A percentile compares a stretch with the other conserved stretches of the same genome.
Conservation (phyloP, 1,284 basidiomycete genomes). For the Phylloboletellus chloephorus region DNA sequence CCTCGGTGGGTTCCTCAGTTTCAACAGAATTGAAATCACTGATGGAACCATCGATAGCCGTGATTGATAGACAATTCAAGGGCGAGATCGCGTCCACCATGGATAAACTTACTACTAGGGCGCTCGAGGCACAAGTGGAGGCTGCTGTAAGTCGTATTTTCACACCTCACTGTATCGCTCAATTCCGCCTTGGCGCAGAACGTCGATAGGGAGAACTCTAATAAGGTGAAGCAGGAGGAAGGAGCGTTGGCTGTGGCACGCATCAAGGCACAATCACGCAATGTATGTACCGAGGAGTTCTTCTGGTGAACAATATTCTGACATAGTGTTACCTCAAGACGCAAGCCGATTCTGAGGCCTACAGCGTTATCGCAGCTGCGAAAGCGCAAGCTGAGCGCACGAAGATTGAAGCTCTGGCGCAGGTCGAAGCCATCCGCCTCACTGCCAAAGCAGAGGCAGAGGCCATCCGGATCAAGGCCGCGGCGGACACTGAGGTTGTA, state of each 20-base stretch:
- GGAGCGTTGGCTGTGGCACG: constrained; percentile 68
- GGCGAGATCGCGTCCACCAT: constrained; percentile 76
- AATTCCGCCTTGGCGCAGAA: constrained; percentile 40
- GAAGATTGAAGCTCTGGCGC: constrained; percentile 67
- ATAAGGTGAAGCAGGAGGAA: constrained; percentile 78
- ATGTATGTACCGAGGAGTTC: constrained; percentile 35
- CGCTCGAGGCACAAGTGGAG: constrained; percentile 77
- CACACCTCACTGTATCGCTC: background rate
- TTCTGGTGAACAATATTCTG: constrained; percentile 1
- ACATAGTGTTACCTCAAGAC: constrained; percentile 36
- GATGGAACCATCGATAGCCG: constrained; percentile 41
- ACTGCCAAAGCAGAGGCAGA: constrained; percentile 70
- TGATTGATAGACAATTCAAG: constrained; percentile 80
- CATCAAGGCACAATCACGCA: constrained; percentile 64
- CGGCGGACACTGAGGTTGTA: constrained; percentile 53
- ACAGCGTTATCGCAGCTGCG: constrained; percentile 64
- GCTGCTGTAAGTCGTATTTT: constrained; percentile 52
- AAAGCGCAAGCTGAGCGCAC: constrained; percentile 67
- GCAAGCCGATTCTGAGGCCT: constrained; percentile 69
- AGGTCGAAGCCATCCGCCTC: constrained; percentile 65
- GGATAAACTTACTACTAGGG: constrained; percentile 78
- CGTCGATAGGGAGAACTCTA: constrained; percentile 78
- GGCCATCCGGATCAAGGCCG: constrained; percentile 58
- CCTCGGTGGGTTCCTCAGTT: constrained; percentile 43
- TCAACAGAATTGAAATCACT: background rate